Evolutionary conservation across 768 basidiomycete genomes (phyloP).

Genomic region (Boletus rufocinnamomeus): DNA sequence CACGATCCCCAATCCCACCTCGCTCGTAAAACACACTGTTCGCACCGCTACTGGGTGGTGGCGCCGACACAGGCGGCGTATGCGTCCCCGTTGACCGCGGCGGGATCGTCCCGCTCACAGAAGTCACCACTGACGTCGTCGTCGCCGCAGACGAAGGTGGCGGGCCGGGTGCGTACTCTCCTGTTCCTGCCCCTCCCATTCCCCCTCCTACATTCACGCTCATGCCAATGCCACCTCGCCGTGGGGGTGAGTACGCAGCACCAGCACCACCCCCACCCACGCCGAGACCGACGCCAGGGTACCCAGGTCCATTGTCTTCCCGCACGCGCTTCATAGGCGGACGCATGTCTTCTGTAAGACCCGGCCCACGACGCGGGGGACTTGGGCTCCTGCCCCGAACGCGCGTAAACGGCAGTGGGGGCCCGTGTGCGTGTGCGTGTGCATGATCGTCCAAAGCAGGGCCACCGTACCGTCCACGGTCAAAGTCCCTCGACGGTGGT

Average conservation of each 20-base stretch:
- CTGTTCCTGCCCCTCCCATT: not conserved
- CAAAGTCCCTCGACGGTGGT: constrained; percentile 29
- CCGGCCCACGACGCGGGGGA: constrained; percentile 34
- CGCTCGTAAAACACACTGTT: constrained; percentile 38
- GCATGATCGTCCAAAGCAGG: constrained; percentile 15
- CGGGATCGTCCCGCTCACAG: constrained; percentile 1
- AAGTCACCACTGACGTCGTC: not conserved
- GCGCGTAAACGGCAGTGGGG: constrained; percentile 35
- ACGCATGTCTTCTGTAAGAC: constrained; percentile 39
- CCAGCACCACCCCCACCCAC: constrained; percentile 3
- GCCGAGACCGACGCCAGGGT: constrained; percentile 2
- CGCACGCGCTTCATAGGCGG: constrained; percentile 49
- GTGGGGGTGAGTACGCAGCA: constrained; percentile 33
- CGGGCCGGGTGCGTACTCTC: constrained; percentile 28
- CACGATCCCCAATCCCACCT: constrained; percentile 1
- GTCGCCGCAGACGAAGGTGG: constrained; percentile 24
- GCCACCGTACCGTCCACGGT: constrained; percentile 31
- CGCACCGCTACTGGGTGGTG: constrained; percentile 26
- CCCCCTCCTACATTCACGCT: not conserved
- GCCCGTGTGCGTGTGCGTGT: constrained; percentile 13
- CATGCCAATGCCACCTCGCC: constrained; percentile 15
- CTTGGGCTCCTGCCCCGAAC: constrained; percentile 51
- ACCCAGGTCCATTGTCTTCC: constrained; percentile 41
- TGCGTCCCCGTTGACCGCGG: constrained; percentile 17
- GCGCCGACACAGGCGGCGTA: constrained; percentile 27